These are phyloP conservation scores for Candida boleticola DNA, from an alignment of 805 yeast species.

Conservation along the genomic window DNA sequence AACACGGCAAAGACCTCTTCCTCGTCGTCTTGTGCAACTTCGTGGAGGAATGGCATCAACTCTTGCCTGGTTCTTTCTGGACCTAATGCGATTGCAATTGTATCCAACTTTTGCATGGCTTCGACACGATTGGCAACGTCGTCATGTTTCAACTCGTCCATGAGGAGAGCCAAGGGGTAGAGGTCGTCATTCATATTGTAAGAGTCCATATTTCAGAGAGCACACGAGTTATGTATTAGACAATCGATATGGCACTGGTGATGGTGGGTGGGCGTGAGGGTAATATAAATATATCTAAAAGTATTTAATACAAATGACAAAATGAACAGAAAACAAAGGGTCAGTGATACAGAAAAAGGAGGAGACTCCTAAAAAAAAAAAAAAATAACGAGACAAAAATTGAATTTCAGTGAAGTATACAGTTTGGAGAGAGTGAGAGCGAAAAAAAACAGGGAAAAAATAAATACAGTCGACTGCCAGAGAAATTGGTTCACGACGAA, in stretches of 20 bases:
- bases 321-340: background rate
- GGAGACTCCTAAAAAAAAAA: background rate
- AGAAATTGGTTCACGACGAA: too few species aligned
- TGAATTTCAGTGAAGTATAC: too few species aligned
- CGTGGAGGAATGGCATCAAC: conserved; percentile 84
- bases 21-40: conserved; percentile 93
- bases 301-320: too few species aligned
- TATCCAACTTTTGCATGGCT: conserved; percentile 91
- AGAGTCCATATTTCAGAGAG: conserved; percentile 22
- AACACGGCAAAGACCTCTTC: conserved; percentile 95
- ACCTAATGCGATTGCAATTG: conserved; percentile 93
- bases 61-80: conserved; percentile 89
- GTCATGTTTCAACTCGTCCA: conserved; percentile 97
- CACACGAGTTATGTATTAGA: background rate
- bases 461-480: too few species aligned
- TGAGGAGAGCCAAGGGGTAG: conserved; percentile 90
- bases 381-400: background rate
- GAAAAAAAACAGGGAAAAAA: too few species aligned
- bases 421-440: too few species aligned
- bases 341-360: background rate
- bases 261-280: background rate
- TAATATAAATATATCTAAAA: background rate
- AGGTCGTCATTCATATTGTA: conserved; percentile 53
- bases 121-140: conserved; percentile 90
- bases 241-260: background rate